Conservation (phyloP, 352 stramenopile species). For the Pythium coloratum region DNA sequence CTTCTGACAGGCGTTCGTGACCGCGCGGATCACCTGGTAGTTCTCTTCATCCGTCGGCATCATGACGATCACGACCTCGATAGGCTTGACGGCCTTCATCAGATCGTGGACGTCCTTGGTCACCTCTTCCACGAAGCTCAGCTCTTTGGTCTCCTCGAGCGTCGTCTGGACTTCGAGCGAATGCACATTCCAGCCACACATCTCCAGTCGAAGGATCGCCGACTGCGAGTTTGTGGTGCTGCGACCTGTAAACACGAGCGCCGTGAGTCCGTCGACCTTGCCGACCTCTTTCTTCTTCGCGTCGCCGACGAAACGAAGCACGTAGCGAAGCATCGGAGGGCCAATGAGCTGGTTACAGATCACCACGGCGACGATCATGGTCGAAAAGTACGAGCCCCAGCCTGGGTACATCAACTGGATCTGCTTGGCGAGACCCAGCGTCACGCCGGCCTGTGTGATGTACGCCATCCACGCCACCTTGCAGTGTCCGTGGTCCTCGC, state of each 20-base stretch:
- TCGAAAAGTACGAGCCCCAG: constrained; percentile 72
- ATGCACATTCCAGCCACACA: constrained; percentile 61
- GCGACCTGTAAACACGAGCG: constrained; percentile 36
- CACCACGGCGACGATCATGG: constrained; percentile 71
- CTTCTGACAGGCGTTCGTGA: constrained; percentile 50
- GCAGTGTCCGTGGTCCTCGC: constrained; percentile 43
- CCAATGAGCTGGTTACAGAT: constrained; percentile 72
- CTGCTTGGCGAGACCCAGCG: constrained; percentile 67
- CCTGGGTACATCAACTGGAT: constrained; percentile 69
- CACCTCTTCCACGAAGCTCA: constrained; percentile 27
- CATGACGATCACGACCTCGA: constrained; percentile 63
- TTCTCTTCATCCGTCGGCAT: constrained; percentile 60
- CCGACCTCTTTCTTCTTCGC: constrained; percentile 57
- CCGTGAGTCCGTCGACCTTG: constrained; percentile 54
- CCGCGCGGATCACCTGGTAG: constrained; percentile 49
- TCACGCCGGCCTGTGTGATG: constrained; percentile 69
- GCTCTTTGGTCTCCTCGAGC: constrained; percentile 28
- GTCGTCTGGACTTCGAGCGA: constrained; percentile 41
- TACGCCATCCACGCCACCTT: constrained; percentile 76
- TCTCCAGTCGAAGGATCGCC: constrained; percentile 50
- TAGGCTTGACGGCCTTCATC: constrained; percentile 36
- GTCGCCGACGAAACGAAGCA: constrained; percentile 52
- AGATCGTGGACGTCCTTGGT: constrained; percentile 34
- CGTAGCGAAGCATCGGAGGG: constrained; percentile 56
- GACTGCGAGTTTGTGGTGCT: constrained; percentile 32